Base-by-base conservation (phyloP, 176 grass and related monocot genomes). In the Leersia perrieri region DNA sequence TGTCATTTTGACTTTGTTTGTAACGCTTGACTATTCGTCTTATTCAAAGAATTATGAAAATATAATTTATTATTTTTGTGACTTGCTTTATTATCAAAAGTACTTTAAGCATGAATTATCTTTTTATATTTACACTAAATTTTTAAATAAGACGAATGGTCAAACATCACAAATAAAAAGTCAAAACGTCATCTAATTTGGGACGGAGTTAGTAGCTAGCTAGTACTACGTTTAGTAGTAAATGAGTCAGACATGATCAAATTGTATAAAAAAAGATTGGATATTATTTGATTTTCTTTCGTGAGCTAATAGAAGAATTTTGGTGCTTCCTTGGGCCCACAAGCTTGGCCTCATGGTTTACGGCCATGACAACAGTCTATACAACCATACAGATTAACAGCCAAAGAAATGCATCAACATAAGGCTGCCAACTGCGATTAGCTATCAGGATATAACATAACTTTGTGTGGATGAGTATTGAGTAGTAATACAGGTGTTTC, bases 391-490 rank as follows among this genome's bases (percentile, higher is more conserved):
- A n/a, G n/a, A n/a, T n/a, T n/a, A 53, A 53, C 49, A 53, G 20
- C 20, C 22, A 15, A 22, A 53, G 49, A n/a, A 5, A n/a, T 2
- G 5, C 14, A 51, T 31, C 5, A 2, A 66, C 49, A 40, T 9
- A 60, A 80, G 64, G 25, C 33, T 60, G 67, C 10, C 27, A 72
- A 66, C 13, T 30, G 66, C 35, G 33, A 72, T 20, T 68, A 80
- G 33, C 13, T 30, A 79, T 36, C 29, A 36, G 12, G 63, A 22
- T 55, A 23, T 45, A 45, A 45, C 51, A n/a, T 23, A 10, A 58
- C n/a, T 25, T 1, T 58, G 20, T 55, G 53, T n/a, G n/a, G n/a
- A n/a, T n/a, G n/a, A n/a, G n/a, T n/a, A n/a, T n/a, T n/a, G n/a
- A n/a, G n/a, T n/a, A n/a, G n/a, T n/a, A n/a, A n/a, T n/a, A 25